Base-by-base conservation (phyloP, 2,329 filamentous ascomycete species). In the Hypoxylon sp. region DNA sequence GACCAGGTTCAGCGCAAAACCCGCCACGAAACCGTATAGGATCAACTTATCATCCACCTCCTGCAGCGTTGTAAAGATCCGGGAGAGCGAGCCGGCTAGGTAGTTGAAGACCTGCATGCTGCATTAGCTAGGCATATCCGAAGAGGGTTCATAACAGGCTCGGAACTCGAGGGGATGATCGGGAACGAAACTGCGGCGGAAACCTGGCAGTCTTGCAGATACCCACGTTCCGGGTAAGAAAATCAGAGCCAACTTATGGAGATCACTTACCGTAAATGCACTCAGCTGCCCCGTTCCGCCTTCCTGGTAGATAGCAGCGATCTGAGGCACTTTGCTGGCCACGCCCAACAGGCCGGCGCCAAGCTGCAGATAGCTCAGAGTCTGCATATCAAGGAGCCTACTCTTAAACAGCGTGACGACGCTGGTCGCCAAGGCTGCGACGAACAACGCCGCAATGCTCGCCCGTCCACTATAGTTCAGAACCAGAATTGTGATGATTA, bases 21-120 rank as follows among this genome's bases (percentile, higher is more conserved):
- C 96, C 6, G 94, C 93, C 61, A 98, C 83, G 85, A 97, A 98
- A 56, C 95, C 92, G 82, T 97, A 98, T 27, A 99, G 88, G 76
- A 99, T 98, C 66, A 98, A 86, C 82, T 95, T 95, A 82, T 99
- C 96, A 80, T 97, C 92, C 67, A 99, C 96, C 85, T 99, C 96
- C 78, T 98, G 95, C 64, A 99, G 85, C 7, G 97, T 99, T 33
- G 96, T 99, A 82, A 98, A 99, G 83, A 99, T 97, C 79, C 96
- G 92, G 27, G 94, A 93, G 65, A 98, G 89, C 48, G 94, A 97
- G 42, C 97, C 96, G 75, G 91, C 86, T 76, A 99, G 93, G 82
- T 97, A 99, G 86, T 98, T 98, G 88, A 99, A 97, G 74, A 99
- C 94, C 95, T 98, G 76, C 44, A 60, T 53, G 49, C n/a, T 40